phyloP scores from a whole-genome alignment of 495 filamentous ascomycete genomes.

The Penicillium robsamsonii region DNA sequence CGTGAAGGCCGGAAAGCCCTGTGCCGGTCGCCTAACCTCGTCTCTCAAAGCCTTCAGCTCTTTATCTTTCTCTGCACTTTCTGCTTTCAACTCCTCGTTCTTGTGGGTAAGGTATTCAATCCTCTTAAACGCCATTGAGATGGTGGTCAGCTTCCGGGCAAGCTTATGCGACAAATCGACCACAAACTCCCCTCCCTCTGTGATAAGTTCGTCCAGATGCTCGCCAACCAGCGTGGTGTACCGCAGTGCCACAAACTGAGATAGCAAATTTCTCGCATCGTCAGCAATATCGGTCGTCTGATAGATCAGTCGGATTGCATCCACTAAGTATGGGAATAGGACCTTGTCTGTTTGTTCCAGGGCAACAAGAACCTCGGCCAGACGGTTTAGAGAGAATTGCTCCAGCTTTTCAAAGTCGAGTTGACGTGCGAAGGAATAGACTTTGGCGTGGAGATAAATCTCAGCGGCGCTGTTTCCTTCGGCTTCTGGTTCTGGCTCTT shows the following conservation, averaged over 20 bases:
- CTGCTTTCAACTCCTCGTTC: neutral
- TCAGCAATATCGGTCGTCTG: neutral
- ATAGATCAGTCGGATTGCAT: slow-evolving; percentile 11
- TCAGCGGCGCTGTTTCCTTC: neutral
- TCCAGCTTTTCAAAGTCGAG: neutral
- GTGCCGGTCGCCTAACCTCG: neutral
- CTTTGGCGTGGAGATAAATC: slow-evolving; percentile 9
- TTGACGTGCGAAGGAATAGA: slow-evolving; percentile 10
- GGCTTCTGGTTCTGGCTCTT: neutral
- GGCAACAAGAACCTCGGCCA: neutral
- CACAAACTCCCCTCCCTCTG: slow-evolving; percentile 12
- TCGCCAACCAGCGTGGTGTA: slow-evolving; percentile 2
- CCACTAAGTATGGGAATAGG: slow-evolving; percentile 1
- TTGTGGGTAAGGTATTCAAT: neutral
- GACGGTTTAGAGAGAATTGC: neutral
- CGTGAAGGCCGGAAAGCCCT: neutral
- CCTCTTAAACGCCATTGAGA: neutral
- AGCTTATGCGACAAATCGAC: slow-evolving; percentile 10
- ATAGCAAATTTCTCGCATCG: slow-evolving; percentile 4
- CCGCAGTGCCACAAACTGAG: slow-evolving; percentile 9
- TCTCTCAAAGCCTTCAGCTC: slow-evolving; percentile 4
- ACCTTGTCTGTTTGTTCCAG: neutral
- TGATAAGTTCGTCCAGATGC: neutral
- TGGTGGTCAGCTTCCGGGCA: neutral
- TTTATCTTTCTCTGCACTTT: neutral